These are phyloP conservation scores for Neofusicoccum ribis DNA, from an alignment of 2,329 filamentous ascomycete genomes.

Conservation along the genomic window DNA sequence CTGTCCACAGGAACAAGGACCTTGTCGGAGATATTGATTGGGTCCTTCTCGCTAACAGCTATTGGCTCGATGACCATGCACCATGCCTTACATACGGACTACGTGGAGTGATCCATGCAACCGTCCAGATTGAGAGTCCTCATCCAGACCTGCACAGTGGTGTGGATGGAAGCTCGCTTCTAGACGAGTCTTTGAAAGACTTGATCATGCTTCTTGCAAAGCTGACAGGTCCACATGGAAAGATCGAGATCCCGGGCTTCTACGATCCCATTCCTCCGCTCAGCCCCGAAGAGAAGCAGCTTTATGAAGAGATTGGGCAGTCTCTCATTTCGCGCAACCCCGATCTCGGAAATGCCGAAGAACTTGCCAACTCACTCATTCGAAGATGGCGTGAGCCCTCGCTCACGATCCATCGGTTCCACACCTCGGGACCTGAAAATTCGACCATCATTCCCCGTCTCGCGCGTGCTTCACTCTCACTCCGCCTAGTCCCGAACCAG, in stretches of 20 bases:
- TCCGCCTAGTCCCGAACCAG: constrained; percentile 92
- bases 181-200: constrained; percentile 90
- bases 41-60: constrained; percentile 93
- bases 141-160: constrained; percentile 91
- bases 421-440: constrained; percentile 84
- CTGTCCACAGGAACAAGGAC: constrained; percentile 75
- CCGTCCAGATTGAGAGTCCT: constrained; percentile 80
- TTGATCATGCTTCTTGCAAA: constrained; percentile 79
- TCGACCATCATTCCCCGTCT: constrained; percentile 88
- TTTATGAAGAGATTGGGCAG: constrained; percentile 81
- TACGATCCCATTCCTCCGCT: constrained; percentile 81
- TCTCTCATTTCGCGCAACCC: constrained; percentile 74
- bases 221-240: constrained; percentile 77
- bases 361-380: constrained; percentile 84
- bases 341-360: constrained; percentile 61
- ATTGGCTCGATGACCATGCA: constrained; percentile 95
- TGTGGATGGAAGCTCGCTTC: constrained; percentile 88
- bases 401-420: constrained; percentile 88
- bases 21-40: constrained; percentile 90
- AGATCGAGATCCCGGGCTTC: constrained; percentile 82
- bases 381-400: constrained; percentile 94
- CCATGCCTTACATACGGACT: constrained; percentile 94
- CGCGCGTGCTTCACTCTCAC: constrained; percentile 82
- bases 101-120: constrained; percentile 90
- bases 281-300: constrained; percentile 71